These are phyloP conservation scores for Hymenoscyphus fraxineus DNA, from an alignment of 2,329 filamentous ascomycete genomes.

Conservation along the genomic window DNA sequence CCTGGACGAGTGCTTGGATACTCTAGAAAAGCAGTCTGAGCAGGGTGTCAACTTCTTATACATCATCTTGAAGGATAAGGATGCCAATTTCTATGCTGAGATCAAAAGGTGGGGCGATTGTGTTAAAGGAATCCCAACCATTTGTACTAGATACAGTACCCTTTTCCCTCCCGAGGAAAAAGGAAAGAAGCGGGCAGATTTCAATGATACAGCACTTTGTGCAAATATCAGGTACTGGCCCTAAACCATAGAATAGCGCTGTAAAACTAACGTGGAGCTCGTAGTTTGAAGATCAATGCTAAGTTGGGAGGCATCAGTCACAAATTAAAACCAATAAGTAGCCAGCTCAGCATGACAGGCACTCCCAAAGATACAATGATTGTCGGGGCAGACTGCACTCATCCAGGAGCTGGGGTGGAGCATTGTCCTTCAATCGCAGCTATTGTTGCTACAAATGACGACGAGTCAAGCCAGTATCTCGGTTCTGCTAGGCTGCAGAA, in stretches of 20 bases:
- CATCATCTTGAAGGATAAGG: background rate
- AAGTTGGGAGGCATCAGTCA: conserved; percentile 73
- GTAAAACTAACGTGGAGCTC: background rate
- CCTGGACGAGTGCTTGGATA: background rate
- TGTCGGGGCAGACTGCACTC: conserved; percentile 81
- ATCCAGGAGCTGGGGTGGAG: conserved; percentile 51
- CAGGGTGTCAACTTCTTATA: background rate
- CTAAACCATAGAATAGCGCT: background rate
- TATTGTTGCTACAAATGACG: conserved; percentile 11
- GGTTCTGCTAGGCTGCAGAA: conserved; percentile 63
- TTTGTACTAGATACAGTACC: background rate
- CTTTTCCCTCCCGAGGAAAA: background rate
- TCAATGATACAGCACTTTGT: background rate
- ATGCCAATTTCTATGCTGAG: background rate
- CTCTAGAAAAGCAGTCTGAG: background rate
- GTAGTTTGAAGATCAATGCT: conserved; percentile 70
- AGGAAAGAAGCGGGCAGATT: background rate
- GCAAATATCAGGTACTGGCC: background rate
- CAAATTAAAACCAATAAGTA: background rate
- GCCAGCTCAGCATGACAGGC: conserved; percentile 19
- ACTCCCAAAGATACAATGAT: conserved; percentile 73
- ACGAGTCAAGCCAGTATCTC: conserved; percentile 62
- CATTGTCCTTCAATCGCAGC: conserved; percentile 11
- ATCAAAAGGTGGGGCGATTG: conserved; percentile 18
- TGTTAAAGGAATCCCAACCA: conserved; percentile 2